Conservation (phyloP, 1,284 basidiomycete genomes). For the Termitomyces sp. region DNA sequence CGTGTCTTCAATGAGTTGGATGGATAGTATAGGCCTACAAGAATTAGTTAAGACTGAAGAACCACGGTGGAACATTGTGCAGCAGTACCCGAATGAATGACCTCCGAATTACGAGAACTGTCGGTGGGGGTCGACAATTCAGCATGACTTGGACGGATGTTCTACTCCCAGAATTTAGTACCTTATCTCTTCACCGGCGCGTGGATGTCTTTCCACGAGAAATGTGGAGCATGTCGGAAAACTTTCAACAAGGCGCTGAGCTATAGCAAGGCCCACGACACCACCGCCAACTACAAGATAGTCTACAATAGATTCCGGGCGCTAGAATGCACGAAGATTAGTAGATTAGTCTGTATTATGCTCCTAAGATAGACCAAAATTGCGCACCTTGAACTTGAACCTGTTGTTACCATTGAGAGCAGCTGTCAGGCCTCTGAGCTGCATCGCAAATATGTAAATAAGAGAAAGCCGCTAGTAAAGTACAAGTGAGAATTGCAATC, state of each 20-base stretch:
- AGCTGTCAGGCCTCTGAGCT: conserved; percentile 47
- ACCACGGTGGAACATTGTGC: neutral
- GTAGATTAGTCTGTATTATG: neutral
- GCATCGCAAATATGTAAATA: conserved; percentile 13
- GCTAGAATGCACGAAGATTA: conserved; percentile 28
- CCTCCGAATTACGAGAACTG: conserved; percentile 93
- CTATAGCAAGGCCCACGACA: conserved; percentile 85
- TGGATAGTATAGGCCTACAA: conserved; percentile 79
- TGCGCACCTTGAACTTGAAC: conserved; percentile 56
- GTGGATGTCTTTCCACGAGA: conserved; percentile 76
- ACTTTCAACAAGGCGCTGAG: conserved; percentile 64
- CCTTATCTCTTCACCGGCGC: conserved; percentile 83
- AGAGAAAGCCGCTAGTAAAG: neutral
- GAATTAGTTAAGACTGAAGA: neutral
- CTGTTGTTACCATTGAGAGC: conserved; percentile 58
- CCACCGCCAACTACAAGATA: conserved; percentile 92
- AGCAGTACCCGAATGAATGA: conserved; percentile 79
- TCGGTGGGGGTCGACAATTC: neutral
- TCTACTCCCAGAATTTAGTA: conserved; percentile 24
- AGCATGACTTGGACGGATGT: neutral
- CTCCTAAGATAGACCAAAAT: neutral
- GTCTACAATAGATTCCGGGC: conserved; percentile 77
- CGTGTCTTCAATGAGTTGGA: conserved; percentile 80
- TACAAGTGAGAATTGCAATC: neutral
- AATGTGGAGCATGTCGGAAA: conserved; percentile 76